A percentile compares a stretch with the other conserved stretches of the same genome.
These are phyloP conservation scores for Populus hybrid DNA, from an alignment of 441 rosid species.

Conservation along the genomic window DNA sequence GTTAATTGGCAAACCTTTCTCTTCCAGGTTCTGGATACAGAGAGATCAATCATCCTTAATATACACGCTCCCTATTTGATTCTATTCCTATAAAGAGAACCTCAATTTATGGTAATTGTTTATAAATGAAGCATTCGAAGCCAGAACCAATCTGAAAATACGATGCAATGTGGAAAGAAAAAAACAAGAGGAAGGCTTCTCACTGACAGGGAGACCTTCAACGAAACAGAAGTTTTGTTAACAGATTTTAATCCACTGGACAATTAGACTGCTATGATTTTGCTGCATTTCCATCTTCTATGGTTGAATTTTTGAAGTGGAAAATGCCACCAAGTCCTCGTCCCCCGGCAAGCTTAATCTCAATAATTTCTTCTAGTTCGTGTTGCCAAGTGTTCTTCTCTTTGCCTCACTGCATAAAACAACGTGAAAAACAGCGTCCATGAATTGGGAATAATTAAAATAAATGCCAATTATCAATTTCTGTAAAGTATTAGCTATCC, in stretches of 20 bases:
- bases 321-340: conserved; percentile 64
- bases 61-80: conserved; percentile 6
- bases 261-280: conserved; percentile 5
- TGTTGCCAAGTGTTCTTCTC: conserved; percentile 53
- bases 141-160: conserved; percentile 14
- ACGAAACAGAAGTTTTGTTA: neutral
- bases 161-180: conserved; percentile 19
- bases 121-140: conserved; percentile 10
- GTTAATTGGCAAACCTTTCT: neutral
- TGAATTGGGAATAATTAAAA: neutral
- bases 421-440: neutral
- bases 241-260: neutral
- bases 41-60: conserved; percentile 1
- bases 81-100: conserved; percentile 6
- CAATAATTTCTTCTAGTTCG: conserved; percentile 67
- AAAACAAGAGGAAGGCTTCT: conserved; percentile 16
- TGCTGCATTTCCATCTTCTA: conserved; percentile 26
- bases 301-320: conserved; percentile 38
- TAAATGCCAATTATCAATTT: neutral
- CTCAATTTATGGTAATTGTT: neutral
- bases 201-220: neutral
- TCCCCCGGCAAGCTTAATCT: conserved; percentile 53
- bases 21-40: neutral
- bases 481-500: neutral
- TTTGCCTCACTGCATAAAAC: conserved; percentile 51